Base-by-base conservation (phyloP, 106 monocot genomes). In the Ottelia alismoides region DNA sequence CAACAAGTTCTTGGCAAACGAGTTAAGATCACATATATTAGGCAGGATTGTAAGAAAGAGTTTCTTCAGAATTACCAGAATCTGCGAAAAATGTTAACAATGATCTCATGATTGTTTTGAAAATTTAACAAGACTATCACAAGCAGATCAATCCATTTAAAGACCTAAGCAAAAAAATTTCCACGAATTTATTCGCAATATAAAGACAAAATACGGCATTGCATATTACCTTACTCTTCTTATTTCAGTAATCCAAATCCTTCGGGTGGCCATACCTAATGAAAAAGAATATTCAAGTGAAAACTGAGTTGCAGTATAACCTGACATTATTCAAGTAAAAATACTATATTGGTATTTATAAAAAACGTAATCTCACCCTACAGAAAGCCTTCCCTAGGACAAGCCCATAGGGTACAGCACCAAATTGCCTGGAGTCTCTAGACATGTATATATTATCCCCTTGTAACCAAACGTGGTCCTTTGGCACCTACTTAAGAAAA, bases 391-490 rank as follows among this genome's bases (percentile, higher is more conserved):
- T 89, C 21, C 89, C 89, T 49, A 77, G 27, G 44, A 89, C 66
- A 24, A 89, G 74, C 20, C 71, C 80, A 53, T 52, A 66, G 22
- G 89, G 80, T 4, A 80, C 69, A 0, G 89, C 48, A 16, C 89
- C 89, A 35, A 84, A 89, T 0, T 74, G 61, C 64, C 84, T 73
- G 19, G 89, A 89, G 70, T 89, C 89, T 51, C 73, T 80, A 0
- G 89, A 84, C 31, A 61, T 55, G 60, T 80, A 71, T 18, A 74
- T 57, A 58, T 89, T 80, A 57, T 89, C 89, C 10, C 89, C 89
- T 60, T 79, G 71, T 53, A 89, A 77, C 83, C 83, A 89, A 62
- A 77, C 67, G 72, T 89, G 84, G 4, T 80, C 89, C 58, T 74
- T 66, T n/a, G 88, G 83, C 27, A 89, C 83, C 88, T 89, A 50